phyloP scores from a whole-genome alignment of 73 alveolate genomes.

The Paramecium sonneborni region DNA sequence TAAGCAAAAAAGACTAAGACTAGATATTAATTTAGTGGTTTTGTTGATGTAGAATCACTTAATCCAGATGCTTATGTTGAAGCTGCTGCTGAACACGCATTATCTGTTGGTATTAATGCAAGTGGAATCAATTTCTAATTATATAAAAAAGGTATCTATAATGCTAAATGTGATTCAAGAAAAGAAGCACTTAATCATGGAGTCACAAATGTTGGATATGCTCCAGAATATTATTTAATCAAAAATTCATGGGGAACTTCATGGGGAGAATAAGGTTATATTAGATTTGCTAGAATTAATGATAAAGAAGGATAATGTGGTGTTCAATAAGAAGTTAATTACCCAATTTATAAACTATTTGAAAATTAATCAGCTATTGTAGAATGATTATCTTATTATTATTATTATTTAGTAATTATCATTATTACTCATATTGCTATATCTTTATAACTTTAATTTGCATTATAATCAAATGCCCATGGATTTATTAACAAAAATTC shows the following conservation, averaged over 20 bases:
- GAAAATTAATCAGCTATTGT: not conserved
- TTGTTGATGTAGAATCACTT: not conserved
- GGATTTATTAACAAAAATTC: not conserved
- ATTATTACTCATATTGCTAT: not conserved
- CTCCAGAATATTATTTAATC: slow-evolving; percentile 15
- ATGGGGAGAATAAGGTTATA: slow-evolving; percentile 65
- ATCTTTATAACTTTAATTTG: not conserved
- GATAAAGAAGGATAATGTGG: slow-evolving; percentile 50
- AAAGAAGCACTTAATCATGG: slow-evolving; percentile 53
- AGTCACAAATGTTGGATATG: slow-evolving; percentile 54
- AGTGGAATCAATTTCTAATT: slow-evolving; percentile 22
- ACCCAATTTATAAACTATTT: not conserved
- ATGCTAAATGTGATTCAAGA: not conserved
- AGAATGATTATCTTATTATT: not conserved
- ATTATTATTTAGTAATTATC: not conserved
- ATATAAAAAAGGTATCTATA: not conserved
- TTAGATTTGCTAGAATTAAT: slow-evolving; percentile 7
- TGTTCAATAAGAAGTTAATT: not conserved
- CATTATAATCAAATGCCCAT: not conserved
- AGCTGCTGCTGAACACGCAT: slow-evolving; percentile 38
- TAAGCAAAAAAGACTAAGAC: not conserved
- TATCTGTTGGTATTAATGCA: slow-evolving; percentile 9
- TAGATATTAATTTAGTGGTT: not conserved
- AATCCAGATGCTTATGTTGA: not conserved
- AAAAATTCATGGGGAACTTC: slow-evolving; percentile 63